phyloP scores from a whole-genome alignment of 176 grass and related monocot species.

The Carex kokanica region DNA sequence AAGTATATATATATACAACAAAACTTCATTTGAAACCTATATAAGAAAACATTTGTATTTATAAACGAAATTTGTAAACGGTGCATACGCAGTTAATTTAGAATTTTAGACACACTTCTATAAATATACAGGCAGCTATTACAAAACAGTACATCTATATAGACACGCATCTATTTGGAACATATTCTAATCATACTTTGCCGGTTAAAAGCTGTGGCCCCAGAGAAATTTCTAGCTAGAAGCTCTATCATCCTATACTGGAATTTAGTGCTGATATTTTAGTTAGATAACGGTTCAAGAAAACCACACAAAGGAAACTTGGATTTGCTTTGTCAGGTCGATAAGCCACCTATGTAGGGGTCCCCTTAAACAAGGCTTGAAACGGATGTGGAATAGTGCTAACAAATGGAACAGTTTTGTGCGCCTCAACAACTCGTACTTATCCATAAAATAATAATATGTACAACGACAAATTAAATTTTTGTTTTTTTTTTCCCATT shows the following conservation, averaged over 20 bases:
- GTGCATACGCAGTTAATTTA: background rate
- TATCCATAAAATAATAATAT: constrained; percentile 3
- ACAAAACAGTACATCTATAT: background rate
- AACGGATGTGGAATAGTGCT: background rate
- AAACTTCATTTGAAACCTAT: background rate
- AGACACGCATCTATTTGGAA: background rate
- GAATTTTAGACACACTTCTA: background rate
- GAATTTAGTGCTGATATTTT: constrained; percentile 4
- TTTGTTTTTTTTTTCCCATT: background rate
- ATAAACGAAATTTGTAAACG: background rate
- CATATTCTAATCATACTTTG: background rate
- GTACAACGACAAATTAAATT: background rate
- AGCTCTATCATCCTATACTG: background rate
- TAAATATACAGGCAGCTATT: background rate
- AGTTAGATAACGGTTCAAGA: constrained; percentile 2
- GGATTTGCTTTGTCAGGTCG: constrained; percentile 2
- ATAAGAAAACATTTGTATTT: background rate
- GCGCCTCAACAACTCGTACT: constrained; percentile 9
- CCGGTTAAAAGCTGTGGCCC: background rate
- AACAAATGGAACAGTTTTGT: constrained; percentile 8
- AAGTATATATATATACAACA: background rate
- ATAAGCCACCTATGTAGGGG: constrained; percentile 10
- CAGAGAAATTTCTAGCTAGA: background rate
- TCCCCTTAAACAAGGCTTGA: constrained; percentile 1
- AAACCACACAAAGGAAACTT: background rate